Percentiles rank a stretch among this genome's conserved stretches.
These are phyloP conservation scores for Polygonum aviculare DNA, from an alignment of 148 eudicot species.

Conservation along the genomic window DNA sequence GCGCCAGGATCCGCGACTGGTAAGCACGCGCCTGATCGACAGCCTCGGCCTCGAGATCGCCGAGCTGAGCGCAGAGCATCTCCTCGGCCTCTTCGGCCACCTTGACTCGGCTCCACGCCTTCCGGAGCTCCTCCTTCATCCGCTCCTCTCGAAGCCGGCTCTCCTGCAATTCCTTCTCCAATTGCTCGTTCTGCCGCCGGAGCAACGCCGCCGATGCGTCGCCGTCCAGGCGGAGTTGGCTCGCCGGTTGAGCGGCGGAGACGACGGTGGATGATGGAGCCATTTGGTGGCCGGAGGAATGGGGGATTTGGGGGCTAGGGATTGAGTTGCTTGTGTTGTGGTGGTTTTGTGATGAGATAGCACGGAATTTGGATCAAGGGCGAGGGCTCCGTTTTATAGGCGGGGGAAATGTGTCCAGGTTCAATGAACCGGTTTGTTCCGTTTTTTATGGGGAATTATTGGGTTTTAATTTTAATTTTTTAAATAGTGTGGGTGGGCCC, in stretches of 20 bases:
- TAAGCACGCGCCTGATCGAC: slow-evolving; percentile 44
- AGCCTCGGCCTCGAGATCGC: slow-evolving; percentile 68
- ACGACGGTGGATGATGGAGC: background rate
- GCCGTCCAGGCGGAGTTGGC: background rate
- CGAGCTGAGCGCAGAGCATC: slow-evolving; percentile 51
- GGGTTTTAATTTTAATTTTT: background rate
- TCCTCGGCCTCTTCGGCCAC: slow-evolving; percentile 85
- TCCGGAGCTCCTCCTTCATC: slow-evolving; percentile 38
- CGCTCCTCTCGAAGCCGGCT: slow-evolving; percentile 49
- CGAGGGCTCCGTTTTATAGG: background rate
- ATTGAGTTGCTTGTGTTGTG: background rate
- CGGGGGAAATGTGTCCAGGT: background rate
- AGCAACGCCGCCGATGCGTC: slow-evolving; percentile 1
- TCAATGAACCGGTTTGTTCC: background rate
- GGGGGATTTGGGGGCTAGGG: background rate
- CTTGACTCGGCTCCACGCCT: slow-evolving; percentile 29
- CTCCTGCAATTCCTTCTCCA: slow-evolving; percentile 47
- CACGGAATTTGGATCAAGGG: background rate
- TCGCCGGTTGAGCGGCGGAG: background rate
- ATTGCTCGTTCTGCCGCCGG: slow-evolving; percentile 43
- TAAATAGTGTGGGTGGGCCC: too few relatives aligned
- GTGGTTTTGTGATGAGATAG: background rate
- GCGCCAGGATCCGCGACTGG: slow-evolving; percentile 22
- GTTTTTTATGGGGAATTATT: background rate
- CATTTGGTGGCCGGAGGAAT: background rate